A percentile compares a stretch with the other conserved stretches of the same genome.
Conservation (phyloP, 306 rosid genomes). For the Ceratonia siliqua region DNA sequence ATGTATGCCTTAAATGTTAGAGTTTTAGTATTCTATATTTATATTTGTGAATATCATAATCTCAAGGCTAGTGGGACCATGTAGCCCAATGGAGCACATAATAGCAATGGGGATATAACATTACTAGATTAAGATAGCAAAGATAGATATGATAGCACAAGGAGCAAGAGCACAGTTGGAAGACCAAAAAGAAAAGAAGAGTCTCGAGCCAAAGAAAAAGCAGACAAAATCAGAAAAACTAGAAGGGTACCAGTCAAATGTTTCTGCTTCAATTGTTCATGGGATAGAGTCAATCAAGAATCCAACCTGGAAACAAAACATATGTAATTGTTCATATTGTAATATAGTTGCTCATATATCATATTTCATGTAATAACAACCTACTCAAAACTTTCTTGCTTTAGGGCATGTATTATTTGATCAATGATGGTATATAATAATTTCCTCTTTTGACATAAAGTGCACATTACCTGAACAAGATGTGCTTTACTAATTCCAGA, state of each 20-base stretch:
- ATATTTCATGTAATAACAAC: background rate
- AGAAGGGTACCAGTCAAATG: slow-evolving; percentile 51
- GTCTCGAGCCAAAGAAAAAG: slow-evolving; percentile 48
- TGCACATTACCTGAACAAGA: too few relatives aligned
- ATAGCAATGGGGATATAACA: slow-evolving; percentile 39
- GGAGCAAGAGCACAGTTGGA: slow-evolving; percentile 54
- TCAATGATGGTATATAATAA: background rate
- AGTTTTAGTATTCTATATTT: background rate
- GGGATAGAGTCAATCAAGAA: slow-evolving; percentile 17
- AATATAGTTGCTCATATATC: slow-evolving; percentile 1
- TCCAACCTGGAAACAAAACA: background rate
- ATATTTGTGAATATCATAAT: slow-evolving; percentile 8
- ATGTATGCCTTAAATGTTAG: slow-evolving; percentile 36
- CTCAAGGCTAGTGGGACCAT: slow-evolving; percentile 28
- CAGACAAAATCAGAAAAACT: slow-evolving; percentile 41
- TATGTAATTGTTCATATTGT: background rate
- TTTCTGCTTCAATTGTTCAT: slow-evolving; percentile 61
- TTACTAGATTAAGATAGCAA: slow-evolving; percentile 45
- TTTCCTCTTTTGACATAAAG: too few relatives aligned
- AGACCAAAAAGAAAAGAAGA: slow-evolving; percentile 54
- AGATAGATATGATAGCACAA: slow-evolving; percentile 43
- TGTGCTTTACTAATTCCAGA: too few relatives aligned
- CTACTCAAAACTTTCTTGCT: background rate
- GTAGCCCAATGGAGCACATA: slow-evolving; percentile 50
- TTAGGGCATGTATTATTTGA: background rate